Percentiles rank a stretch among this genome's conserved stretches.
Conservation (phyloP, 352 stramenopile species). For the Paralagenidium karlingii region DNA sequence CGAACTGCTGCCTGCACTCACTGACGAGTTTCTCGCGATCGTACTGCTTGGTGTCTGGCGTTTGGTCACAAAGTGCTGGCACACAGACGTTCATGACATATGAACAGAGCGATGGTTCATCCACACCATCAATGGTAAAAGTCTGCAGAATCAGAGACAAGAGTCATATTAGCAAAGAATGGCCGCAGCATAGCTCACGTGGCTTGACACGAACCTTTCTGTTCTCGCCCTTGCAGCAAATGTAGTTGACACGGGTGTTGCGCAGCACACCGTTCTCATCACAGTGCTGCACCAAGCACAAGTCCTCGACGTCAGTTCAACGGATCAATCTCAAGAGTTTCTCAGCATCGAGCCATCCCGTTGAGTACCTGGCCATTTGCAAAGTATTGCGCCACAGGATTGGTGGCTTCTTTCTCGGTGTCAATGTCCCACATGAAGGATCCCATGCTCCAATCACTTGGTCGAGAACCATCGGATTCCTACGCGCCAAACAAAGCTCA, state of each 20-base stretch:
- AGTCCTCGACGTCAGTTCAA: background rate
- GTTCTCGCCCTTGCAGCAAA: conserved; percentile 58
- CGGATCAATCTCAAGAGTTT: background rate
- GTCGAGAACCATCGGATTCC: conserved; percentile 48
- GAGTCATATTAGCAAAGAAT: background rate
- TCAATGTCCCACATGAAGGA: conserved; percentile 25
- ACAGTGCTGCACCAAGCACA: conserved; percentile 37
- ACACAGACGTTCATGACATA: conserved; percentile 75
- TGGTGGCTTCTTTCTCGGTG: conserved; percentile 7
- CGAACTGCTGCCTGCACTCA: conserved; percentile 43
- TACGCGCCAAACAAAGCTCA: no score
- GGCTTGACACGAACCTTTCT: conserved; percentile 5
- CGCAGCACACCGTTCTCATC: conserved; percentile 73
- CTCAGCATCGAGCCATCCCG: no score
- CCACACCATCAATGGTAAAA: conserved; percentile 50
- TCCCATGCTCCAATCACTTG: conserved; percentile 79
- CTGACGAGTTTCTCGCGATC: conserved; percentile 20
- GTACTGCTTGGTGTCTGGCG: conserved; percentile 13
- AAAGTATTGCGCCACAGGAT: conserved; percentile 50
- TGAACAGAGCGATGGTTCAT: conserved; percentile 69
- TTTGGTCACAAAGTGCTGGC: conserved; percentile 43
- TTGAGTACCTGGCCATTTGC: conserved; percentile 32
- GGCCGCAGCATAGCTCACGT: no score
- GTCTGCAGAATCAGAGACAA: conserved; percentile 3
- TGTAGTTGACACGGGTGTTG: conserved; percentile 60